A percentile compares a stretch with the other conserved stretches of the same genome.
phyloP scores from a whole-genome alignment of 345 rosid genomes.

The Linum usitatissimum region DNA sequence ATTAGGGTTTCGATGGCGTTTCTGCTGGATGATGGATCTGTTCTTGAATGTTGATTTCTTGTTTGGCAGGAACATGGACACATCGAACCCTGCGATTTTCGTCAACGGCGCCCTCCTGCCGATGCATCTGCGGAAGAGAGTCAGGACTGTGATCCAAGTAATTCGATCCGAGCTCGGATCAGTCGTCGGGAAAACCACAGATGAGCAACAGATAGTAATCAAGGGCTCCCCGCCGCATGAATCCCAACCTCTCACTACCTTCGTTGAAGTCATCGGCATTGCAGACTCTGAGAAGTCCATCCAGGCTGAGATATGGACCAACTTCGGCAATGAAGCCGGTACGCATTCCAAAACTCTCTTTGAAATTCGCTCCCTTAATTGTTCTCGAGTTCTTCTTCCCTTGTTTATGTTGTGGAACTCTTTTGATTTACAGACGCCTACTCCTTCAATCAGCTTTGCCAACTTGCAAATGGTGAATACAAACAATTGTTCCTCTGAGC shows the following conservation, averaged over 20 bases:
- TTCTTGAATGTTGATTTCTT: background rate
- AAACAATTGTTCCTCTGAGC: conserved; percentile 56
- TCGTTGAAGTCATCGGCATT: conserved; percentile 78
- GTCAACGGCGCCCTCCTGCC: conserved; percentile 62
- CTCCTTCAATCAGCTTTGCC: conserved; percentile 68
- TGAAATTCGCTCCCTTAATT: no score
- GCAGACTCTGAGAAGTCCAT: conserved; percentile 61
- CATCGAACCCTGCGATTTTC: conserved; percentile 69
- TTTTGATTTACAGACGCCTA: conserved; percentile 29
- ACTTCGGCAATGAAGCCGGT: conserved; percentile 76
- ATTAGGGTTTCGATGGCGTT: no score
- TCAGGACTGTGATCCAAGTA: conserved; percentile 64
- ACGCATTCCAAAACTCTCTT: background rate
- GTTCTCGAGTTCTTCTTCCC: no score
- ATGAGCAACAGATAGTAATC: conserved; percentile 45
- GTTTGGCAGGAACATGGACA: conserved; percentile 38
- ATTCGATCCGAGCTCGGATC: conserved; percentile 36
- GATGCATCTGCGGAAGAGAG: conserved; percentile 51
- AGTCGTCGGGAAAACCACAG: conserved; percentile 60
- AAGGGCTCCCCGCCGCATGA: conserved; percentile 44
- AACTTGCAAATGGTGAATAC: conserved; percentile 76
- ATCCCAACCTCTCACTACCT: conserved; percentile 40
- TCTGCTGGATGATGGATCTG: no score
- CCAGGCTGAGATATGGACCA: conserved; percentile 58
- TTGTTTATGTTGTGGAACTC: no score